A percentile compares a stretch with the other conserved stretches of the same genome.
Evolutionary conservation across 495 filamentous ascomycete genomes (phyloP).

Genomic region (Podospora bellae-mahoneyi): DNA sequence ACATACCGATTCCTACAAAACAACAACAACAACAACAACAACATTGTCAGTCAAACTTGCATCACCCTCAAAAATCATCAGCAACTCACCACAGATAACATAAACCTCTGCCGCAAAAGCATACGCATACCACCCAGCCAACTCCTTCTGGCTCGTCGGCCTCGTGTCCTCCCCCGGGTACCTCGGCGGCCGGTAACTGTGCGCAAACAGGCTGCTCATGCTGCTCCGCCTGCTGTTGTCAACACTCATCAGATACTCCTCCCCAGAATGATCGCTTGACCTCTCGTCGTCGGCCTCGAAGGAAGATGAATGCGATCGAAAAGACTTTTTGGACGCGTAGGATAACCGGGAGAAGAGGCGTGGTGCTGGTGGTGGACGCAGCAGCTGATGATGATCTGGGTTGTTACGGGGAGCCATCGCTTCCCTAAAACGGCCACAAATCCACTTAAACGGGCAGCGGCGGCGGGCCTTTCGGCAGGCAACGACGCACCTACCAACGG

Average conservation of each 20-base stretch:
- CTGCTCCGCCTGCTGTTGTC: conserved; percentile 18
- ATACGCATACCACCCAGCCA: conserved; percentile 94
- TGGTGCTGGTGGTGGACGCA: conserved; percentile 38
- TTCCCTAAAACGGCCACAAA: conserved; percentile 1
- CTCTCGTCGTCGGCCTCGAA: conserved; percentile 64
- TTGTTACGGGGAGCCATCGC: conserved; percentile 38
- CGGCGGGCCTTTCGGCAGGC: background rate
- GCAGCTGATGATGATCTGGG: conserved; percentile 32
- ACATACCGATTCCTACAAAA: conserved; percentile 30
- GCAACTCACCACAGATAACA: conserved; percentile 76
- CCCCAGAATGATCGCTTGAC: conserved; percentile 32
- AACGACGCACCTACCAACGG: conserved; percentile 6
- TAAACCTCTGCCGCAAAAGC: conserved; percentile 98
- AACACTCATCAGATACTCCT: conserved; percentile 28
- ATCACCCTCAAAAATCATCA: background rate
- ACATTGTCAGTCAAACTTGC: background rate
- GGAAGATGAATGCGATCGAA: conserved; percentile 47
- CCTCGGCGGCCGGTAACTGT: conserved; percentile 21
- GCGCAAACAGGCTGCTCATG: conserved; percentile 13
- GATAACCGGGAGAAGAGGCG: conserved; percentile 46
- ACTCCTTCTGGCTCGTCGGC: conserved; percentile 79
- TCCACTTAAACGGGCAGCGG: too few species aligned
- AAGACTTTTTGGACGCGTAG: conserved; percentile 42
- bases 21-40: conserved; percentile 17
- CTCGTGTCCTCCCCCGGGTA: conserved; percentile 87